Conservation (phyloP, 176 grass and related monocot species). For the Musa schizocarpa region DNA sequence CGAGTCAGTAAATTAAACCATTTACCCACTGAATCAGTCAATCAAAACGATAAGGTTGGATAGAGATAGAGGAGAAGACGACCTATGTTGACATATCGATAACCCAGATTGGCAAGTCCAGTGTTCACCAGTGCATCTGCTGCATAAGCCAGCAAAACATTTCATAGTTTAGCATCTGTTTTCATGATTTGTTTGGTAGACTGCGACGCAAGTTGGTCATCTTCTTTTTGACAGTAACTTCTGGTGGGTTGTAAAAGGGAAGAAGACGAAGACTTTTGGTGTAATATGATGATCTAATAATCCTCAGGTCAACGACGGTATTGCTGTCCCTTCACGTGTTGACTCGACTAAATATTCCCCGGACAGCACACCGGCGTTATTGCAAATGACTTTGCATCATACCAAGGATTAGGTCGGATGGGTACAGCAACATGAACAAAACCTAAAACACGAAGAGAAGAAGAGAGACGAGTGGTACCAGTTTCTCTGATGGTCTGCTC, state of each 20-base stretch:
- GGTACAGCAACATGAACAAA: neutral
- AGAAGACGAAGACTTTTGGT: neutral
- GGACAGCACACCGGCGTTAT: too few relatives aligned
- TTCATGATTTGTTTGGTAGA: neutral
- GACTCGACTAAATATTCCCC: neutral
- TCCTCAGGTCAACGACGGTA: too few relatives aligned
- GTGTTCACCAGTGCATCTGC: constrained; percentile 75
- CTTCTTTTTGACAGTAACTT: neutral
- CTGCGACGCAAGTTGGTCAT: neutral
- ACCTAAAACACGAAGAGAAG: neutral
- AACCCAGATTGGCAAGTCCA: constrained; percentile 69
- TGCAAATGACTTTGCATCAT: neutral
- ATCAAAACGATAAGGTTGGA: neutral
- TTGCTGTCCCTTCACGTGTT: neutral
- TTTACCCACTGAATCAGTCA: neutral
- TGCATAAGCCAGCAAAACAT: constrained; percentile 25
- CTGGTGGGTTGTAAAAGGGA: neutral
- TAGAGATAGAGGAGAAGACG: neutral
- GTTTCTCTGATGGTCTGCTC: constrained; percentile 65
- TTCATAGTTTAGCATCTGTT: neutral
- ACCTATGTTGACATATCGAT: constrained; percentile 85
- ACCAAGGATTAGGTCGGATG: neutral
- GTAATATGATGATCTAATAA: too few relatives aligned
- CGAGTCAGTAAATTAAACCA: neutral
- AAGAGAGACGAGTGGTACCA: constrained; percentile 22